A percentile compares a stretch with the other conserved stretches of the same genome.
phyloP scores from a whole-genome alignment of 73 alveolate species.

The Effrenium voratum region DNA sequence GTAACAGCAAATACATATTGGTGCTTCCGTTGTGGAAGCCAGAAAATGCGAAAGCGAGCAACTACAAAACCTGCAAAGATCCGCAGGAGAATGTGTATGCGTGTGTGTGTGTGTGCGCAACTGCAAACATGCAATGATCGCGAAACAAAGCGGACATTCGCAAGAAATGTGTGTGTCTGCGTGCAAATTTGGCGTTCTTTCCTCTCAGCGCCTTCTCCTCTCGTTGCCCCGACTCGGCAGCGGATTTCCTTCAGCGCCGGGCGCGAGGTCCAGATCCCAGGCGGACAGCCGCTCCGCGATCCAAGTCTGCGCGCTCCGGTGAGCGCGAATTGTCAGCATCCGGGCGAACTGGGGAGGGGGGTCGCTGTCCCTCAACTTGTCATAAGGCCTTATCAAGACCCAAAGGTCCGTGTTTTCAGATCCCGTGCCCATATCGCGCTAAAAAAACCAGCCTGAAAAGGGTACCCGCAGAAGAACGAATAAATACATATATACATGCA shows the following conservation, averaged over 20 bases:
- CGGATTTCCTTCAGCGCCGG: neutral
- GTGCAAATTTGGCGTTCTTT: neutral
- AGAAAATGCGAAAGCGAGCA: neutral
- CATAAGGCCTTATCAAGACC: too few relatives aligned
- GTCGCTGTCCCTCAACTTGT: neutral
- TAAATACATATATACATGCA: too few relatives aligned
- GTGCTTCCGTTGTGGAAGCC: neutral
- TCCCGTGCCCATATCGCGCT: too few relatives aligned
- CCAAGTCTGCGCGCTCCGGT: constrained; percentile 83
- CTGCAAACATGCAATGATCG: too few relatives aligned
- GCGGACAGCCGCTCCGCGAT: constrained; percentile 70
- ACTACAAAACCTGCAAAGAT: too few relatives aligned
- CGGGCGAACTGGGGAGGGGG: too few relatives aligned
- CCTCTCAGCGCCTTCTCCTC: neutral
- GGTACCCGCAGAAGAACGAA: too few relatives aligned
- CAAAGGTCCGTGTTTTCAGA: too few relatives aligned
- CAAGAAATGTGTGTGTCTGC: too few relatives aligned
- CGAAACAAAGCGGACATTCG: too few relatives aligned
- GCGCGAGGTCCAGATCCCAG: constrained; percentile 89
- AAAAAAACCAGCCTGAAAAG: too few relatives aligned
- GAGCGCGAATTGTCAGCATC: neutral
- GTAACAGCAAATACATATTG: neutral
- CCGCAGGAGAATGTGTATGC: neutral
- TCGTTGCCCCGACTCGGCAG: neutral
- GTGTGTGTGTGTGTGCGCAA: neutral